Evolutionary conservation across 768 basidiomycete genomes (phyloP).

Genomic region (Hydnomerulius pinastri): DNA sequence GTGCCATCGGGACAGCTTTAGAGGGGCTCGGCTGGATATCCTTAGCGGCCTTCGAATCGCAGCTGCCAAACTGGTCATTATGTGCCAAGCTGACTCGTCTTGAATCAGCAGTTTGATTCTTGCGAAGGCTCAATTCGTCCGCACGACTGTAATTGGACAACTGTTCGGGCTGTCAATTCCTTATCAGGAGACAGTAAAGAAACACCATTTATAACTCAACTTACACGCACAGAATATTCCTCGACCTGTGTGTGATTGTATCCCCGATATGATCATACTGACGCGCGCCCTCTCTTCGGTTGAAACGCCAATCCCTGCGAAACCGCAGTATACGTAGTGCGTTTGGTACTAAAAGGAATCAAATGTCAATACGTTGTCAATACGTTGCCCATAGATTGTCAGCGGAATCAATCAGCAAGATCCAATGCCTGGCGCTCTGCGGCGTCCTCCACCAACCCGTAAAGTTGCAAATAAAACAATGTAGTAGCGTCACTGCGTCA

Average conservation of each 20-base stretch:
- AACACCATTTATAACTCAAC: conserved; percentile 19
- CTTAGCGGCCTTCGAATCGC: conserved; percentile 32
- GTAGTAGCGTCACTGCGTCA: not conserved
- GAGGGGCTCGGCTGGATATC: conserved; percentile 43
- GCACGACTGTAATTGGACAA: conserved; percentile 19
- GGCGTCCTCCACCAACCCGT: conserved; percentile 15
- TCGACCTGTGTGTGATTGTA: conserved; percentile 3
- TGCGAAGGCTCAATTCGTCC: conserved; percentile 10
- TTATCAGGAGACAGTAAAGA: conserved; percentile 21
- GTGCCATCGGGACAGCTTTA: conserved; percentile 37
- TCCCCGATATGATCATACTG: conserved; percentile 5
- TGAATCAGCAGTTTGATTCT: conserved; percentile 33
- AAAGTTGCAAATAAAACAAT: conserved; percentile 13
- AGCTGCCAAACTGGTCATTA: conserved; percentile 38
- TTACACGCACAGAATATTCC: conserved; percentile 8
- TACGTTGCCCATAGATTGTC: conserved; percentile 13
- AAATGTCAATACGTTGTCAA: conserved; percentile 5
- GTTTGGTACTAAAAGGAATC: not conserved
- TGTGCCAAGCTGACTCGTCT: conserved; percentile 46
- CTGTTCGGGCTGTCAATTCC: conserved; percentile 14
- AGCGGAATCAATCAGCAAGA: conserved; percentile 1
- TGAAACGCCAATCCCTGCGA: too few relatives aligned
- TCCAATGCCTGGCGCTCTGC: conserved; percentile 11
- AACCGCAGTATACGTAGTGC: too few relatives aligned
- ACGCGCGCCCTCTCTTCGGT: not conserved